Evolutionary conservation across 352 stramenopile genomes (phyloP).

Genomic region (Phytopythium aichiense): DNA sequence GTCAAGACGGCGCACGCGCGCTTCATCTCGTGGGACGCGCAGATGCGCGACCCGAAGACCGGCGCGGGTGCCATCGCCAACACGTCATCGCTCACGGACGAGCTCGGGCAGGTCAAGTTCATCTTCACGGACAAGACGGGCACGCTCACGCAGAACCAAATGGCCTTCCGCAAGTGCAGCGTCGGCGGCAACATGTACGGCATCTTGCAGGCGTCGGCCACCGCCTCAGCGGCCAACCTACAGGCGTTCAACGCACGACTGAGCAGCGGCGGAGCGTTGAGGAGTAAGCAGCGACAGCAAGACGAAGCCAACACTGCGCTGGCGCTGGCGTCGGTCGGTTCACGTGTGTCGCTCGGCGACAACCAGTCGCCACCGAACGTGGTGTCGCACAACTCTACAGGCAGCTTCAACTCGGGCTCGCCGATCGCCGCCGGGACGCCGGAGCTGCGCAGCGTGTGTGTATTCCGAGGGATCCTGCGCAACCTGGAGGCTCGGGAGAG

Average conservation of each 20-base stretch:
- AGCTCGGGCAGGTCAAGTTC: slow-evolving; percentile 90
- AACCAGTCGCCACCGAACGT: too few species aligned
- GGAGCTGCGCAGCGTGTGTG: slow-evolving; percentile 20
- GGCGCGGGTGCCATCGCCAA: slow-evolving; percentile 76
- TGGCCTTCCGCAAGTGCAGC: slow-evolving; percentile 95
- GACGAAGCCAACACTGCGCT: neutral
- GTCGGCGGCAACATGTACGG: slow-evolving; percentile 88
- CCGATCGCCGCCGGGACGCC: neutral
- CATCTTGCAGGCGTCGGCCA: slow-evolving; percentile 13
- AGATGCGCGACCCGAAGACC: slow-evolving; percentile 40
- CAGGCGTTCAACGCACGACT: neutral
- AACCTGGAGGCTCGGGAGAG: slow-evolving; percentile 54
- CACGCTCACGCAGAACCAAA: slow-evolving; percentile 93
- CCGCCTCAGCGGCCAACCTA: slow-evolving; percentile 1
- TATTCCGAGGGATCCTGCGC: slow-evolving; percentile 42
- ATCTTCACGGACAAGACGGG: slow-evolving; percentile 95
- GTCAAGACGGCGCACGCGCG: slow-evolving; percentile 73
- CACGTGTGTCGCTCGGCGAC: neutral
- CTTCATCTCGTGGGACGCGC: slow-evolving; percentile 75
- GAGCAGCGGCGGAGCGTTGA: neutral
- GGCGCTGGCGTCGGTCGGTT: neutral
- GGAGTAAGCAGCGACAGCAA: neutral
- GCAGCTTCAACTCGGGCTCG: slow-evolving; percentile 3
- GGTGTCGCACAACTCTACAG: neutral
- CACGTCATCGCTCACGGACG: slow-evolving; percentile 89